Conservation (phyloP, 805 yeast genomes). For the Kodamaea jinghongensis region DNA sequence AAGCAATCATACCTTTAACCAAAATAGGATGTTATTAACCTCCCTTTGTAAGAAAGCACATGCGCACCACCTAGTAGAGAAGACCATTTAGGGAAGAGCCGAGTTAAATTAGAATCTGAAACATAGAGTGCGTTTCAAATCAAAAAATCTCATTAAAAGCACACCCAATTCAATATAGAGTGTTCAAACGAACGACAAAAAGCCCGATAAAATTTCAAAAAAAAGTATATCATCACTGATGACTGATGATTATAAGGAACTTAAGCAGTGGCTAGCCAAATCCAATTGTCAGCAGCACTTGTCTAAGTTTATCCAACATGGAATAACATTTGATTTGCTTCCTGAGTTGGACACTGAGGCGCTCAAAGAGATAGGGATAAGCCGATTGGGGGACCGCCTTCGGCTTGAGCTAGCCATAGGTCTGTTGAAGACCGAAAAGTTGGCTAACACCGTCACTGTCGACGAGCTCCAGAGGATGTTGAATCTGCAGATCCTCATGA, state of each 20-base stretch:
- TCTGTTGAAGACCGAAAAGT: conserved; percentile 37
- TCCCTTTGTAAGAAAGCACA: too few relatives aligned
- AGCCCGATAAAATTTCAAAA: background rate
- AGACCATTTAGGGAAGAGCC: too few relatives aligned
- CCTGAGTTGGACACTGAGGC: conserved; percentile 61
- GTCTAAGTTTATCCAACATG: conserved; percentile 42
- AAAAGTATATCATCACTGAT: background rate
- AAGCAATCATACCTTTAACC: too few relatives aligned
- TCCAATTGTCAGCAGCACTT: conserved; percentile 35
- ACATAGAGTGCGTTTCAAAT: too few relatives aligned
- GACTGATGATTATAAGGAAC: conserved; percentile 17
- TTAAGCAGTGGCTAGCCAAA: conserved; percentile 37
- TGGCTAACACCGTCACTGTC: conserved; percentile 19
- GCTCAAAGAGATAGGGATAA: conserved; percentile 68
- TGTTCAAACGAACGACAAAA: too few relatives aligned
- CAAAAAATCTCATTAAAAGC: background rate
- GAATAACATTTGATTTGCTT: conserved; percentile 54
- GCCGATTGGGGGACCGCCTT: conserved; percentile 81
- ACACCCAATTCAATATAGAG: too few relatives aligned
- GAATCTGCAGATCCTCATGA: conserved; percentile 13
- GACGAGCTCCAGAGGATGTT: conserved; percentile 24
- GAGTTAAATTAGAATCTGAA: too few relatives aligned
- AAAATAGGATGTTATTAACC: too few relatives aligned
- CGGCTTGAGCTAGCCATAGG: conserved; percentile 60
- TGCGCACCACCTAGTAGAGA: too few relatives aligned